Evolutionary conservation across 2,329 filamentous ascomycete genomes (phyloP), one percentile per base, ranked within the genome.

Genomic region (Cercospora janseana): DNA sequence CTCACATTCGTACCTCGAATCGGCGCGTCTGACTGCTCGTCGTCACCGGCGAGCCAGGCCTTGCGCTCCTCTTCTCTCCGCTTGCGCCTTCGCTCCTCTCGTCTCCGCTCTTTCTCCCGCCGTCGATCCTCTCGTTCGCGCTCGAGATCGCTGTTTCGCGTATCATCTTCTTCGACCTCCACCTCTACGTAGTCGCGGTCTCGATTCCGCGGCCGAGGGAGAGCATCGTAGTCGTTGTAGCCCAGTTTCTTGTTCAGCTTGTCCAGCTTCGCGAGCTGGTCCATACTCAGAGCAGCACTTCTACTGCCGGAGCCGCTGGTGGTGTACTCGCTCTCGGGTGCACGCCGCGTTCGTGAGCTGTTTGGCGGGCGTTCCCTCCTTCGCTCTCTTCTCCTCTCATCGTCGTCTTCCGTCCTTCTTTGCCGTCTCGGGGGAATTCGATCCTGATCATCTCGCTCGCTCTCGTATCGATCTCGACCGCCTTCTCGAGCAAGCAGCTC

Each of bases 241-340:
- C 71, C 71, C 51, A 73, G 74, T 55, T 80, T 77, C 20, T 77
- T 74, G 67, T 87, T 84, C 46, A 79, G 70, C 42, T 80, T 75
- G 60, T 88, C 79, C 38, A 91, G 69, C 62, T 82, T 80, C 9
- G 83, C 83, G 41, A 91, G 69, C 4, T 85, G 82, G 59, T 81
- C 79, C 53, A 69, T 73, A 67, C 62, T 82, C 61, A 77, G 66
- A 29, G 69, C 61, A 18, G 68, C 68, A 43, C 60, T 65, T 15
- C 62, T 65, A 18, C 44, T 47, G 12, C 44, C 44, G n/a, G 32
- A 38, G 5, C 44, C 44, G 8, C 44, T 47, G 21, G 44, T 47
- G 16, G 44, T 47, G 24, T 53, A 46, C 21, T 35, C 46, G 41
- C 51, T 53, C 27, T 50, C 46, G 12, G 50, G 32, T n/a, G 46